Evolutionary conservation across 257 asterid species (phyloP), one percentile per base, ranked within the genome.

Genomic region (Echium plantagineum): DNA sequence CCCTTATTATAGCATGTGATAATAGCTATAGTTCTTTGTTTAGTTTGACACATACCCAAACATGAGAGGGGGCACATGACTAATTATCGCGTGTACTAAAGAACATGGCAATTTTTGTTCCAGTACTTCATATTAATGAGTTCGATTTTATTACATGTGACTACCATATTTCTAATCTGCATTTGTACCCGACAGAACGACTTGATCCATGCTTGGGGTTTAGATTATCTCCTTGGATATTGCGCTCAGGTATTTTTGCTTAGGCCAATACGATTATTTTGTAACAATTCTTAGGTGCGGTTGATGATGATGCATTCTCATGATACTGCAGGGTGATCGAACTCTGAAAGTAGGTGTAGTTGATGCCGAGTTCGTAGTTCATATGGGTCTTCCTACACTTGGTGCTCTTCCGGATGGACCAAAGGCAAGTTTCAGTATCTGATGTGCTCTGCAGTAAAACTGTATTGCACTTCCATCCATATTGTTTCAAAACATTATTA

Each of bases 161-260:
- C 38, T n/a, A 1, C 57, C 21, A 53, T 6, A 6, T n/a, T 19
- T 18, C 10, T 56, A 56, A 56, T 24, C 38, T 9, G 17, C 31
- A 22, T n/a, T 20, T 15, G 61, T 24, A 24, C 21, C 16, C 42
- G 46, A 62, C 81, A 90, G 98, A 90, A 90, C 17, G 98, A 90
- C 73, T 72, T 91, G 87, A 83, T 91, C 76, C 98, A 91, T 57
- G 98, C 90, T 19, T 91, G 98, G 98, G 98, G 98, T 21, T 80
- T 91, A 58, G 98, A 91, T 71, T 76, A 59, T 83, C 80, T 79
- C 83, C 96, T 91, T 5, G 98, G 98, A 52, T 91, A 91, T 66
- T 91, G 96, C 74, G 95, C 97, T 18, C 96, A 89, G 95, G 98
- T 60, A 72, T 80, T 77, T 76, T 53, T 10, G 49, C 10, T 12